phyloP scores from a whole-genome alignment of 106 monocot genomes.

The Gastrodia elata region DNA sequence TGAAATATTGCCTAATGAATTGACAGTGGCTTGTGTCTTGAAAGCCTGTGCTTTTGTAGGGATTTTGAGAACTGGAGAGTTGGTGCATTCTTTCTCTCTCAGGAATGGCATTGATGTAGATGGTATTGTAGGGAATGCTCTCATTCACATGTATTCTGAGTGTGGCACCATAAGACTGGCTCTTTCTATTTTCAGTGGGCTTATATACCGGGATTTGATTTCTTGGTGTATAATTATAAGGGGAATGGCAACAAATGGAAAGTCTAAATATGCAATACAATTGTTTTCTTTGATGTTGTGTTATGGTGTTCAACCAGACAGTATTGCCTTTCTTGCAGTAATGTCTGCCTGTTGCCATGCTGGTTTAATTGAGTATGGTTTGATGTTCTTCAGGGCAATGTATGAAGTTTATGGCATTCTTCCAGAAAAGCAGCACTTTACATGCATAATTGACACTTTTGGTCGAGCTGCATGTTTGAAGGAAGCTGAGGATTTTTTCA shows the following conservation, averaged over 20 bases:
- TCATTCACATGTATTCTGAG: conserved; percentile 59
- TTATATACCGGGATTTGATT: conserved; percentile 22
- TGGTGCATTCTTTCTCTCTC: conserved; percentile 26
- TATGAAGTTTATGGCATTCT: conserved; percentile 16
- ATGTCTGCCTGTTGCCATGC: conserved; percentile 50
- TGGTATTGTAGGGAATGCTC: conserved; percentile 27
- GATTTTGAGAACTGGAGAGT: conserved; percentile 17
- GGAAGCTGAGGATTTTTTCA: conserved; percentile 16
- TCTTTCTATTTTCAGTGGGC: conserved; percentile 19
- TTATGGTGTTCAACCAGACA: conserved; percentile 40
- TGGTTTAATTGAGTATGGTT: conserved; percentile 29
- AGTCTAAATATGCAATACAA: conserved; percentile 15
- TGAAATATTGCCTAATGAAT: conserved; percentile 32
- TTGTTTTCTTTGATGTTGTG: conserved; percentile 45
- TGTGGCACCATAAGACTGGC: conserved; percentile 38
- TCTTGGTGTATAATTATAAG: conserved; percentile 44
- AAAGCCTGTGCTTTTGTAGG: conserved; percentile 28
- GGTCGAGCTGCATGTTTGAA: conserved; percentile 31
- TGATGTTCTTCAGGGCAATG: conserved; percentile 34
- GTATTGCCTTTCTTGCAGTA: conserved; percentile 33
- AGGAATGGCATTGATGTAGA: conserved; percentile 12
- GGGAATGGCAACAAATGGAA: conserved; percentile 34
- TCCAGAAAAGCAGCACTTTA: conserved; percentile 38
- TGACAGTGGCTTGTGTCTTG: conserved; percentile 33
- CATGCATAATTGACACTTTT: conserved; percentile 42